Percentiles rank a stretch among this genome's conserved stretches.
phyloP scores from a whole-genome alignment of 176 grass and related monocot species.

The Canna indica region DNA sequence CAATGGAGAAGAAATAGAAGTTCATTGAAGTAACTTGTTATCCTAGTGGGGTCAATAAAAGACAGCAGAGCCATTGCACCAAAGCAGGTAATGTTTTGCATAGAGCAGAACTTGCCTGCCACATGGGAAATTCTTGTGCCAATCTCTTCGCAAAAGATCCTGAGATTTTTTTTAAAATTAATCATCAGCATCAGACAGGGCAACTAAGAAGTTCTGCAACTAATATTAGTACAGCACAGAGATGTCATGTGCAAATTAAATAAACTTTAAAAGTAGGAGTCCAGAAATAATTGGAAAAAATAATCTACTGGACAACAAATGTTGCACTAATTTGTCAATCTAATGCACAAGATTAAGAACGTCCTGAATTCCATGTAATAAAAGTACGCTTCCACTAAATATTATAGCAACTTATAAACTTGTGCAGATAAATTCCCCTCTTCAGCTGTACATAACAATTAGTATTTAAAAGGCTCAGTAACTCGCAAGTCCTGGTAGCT shows the following conservation, averaged over 20 bases:
- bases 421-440: too few species aligned
- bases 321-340: too few species aligned
- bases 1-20: background rate
- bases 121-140: constrained; percentile 97
- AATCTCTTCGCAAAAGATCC: constrained; percentile 84
- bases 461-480: background rate
- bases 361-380: too few species aligned
- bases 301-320: too few species aligned
- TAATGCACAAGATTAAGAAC: too few species aligned
- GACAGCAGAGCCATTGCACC: background rate
- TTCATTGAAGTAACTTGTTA: background rate
- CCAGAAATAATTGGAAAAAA: background rate
- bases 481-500: background rate
- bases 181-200: background rate
- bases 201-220: background rate
- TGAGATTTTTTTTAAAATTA: constrained; percentile 22
- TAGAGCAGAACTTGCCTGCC: constrained; percentile 44
- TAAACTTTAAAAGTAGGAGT: background rate
- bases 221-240: background rate
- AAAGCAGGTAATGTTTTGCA: background rate
- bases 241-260: too few species aligned
- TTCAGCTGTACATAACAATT: too few species aligned
- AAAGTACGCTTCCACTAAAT: too few species aligned
- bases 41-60: background rate
- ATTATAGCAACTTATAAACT: too few species aligned